Percentiles rank a stretch among this genome's conserved stretches.
phyloP scores from a whole-genome alignment of 371 early-diverging fungal species.

The Dichotomocladium elegans region DNA sequence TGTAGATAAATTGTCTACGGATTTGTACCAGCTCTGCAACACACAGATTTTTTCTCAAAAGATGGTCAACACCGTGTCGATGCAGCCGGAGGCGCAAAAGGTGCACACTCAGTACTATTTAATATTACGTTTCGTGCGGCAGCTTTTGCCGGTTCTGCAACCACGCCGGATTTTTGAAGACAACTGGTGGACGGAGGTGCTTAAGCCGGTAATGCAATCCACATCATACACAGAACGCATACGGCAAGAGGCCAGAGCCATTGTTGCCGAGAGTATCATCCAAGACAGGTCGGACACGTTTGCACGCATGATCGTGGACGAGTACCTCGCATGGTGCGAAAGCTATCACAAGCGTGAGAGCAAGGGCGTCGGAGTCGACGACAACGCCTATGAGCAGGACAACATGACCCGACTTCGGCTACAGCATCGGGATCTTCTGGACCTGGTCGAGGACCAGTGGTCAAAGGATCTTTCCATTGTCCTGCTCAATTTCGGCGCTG shows the following conservation, averaged over 20 bases:
- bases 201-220: conserved; percentile 28
- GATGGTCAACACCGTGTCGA: conserved; percentile 18
- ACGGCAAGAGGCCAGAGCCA: conserved; percentile 27
- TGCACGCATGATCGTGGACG: conserved; percentile 22
- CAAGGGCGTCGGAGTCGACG: conserved; percentile 13
- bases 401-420: conserved; percentile 12
- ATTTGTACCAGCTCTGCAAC: conserved; percentile 22
- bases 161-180: conserved; percentile 29
- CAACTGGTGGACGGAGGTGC: conserved; percentile 33
- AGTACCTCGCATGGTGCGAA: conserved; percentile 34
- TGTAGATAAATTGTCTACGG: conserved; percentile 35
- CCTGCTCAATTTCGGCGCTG: conserved; percentile 32
- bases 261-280: conserved; percentile 27
- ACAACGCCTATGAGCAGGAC: conserved; percentile 10
- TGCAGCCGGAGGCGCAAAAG: conserved; percentile 13
- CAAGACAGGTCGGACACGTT: conserved; percentile 9
- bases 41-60: conserved; percentile 12
- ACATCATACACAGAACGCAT: conserved; percentile 33
- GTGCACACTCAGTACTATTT: conserved; percentile 35
- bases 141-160: conserved; percentile 29
- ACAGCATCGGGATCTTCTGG: conserved; percentile 32
- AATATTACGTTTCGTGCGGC: conserved; percentile 29
- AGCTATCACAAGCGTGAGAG: conserved; percentile 19
- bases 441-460: conserved; percentile 46
- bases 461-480: conserved; percentile 33